Percentiles rank a stretch among this genome's conserved stretches.
phyloP scores from a whole-genome alignment of 2,329 filamentous ascomycete species.

The Drechslerella dactyloides region DNA sequence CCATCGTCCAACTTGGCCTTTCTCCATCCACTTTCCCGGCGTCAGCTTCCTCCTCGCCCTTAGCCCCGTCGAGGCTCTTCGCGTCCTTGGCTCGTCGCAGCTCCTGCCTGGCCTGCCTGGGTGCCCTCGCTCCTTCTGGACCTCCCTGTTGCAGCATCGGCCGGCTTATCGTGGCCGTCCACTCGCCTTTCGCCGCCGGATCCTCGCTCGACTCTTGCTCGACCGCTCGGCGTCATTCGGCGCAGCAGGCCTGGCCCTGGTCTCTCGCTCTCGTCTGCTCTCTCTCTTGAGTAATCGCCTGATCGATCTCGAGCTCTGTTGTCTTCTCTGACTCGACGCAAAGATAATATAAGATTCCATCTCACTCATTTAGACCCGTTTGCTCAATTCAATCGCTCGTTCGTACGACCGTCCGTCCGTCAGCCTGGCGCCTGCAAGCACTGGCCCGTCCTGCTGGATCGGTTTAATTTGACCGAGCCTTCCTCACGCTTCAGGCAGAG shows the following conservation, averaged over 20 bases:
- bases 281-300: slow-evolving; percentile 11
- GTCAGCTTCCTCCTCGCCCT: neutral
- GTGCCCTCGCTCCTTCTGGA: neutral
- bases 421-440: neutral
- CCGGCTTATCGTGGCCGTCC: neutral
- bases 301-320: slow-evolving; percentile 2
- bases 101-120: neutral
- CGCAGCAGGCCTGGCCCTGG: neutral
- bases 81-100: slow-evolving; percentile 21
- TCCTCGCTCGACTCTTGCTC: neutral
- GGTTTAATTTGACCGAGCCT: slow-evolving; percentile 32
- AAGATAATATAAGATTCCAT: too few species aligned
- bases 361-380: too few species aligned
- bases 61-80: slow-evolving; percentile 14
- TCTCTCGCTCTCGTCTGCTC: neutral
- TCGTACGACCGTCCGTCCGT: neutral
- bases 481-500: slow-evolving; percentile 45
- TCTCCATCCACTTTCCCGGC: neutral
- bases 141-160: neutral
- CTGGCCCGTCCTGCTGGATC: neutral
- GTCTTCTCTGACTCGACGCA: neutral
- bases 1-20: neutral
- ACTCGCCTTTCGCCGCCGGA: neutral
- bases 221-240: neutral
- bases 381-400: neutral